These are phyloP conservation scores for Jaapia argillacea DNA, from an alignment of 768 basidiomycete genomes.

Conservation along the genomic window DNA sequence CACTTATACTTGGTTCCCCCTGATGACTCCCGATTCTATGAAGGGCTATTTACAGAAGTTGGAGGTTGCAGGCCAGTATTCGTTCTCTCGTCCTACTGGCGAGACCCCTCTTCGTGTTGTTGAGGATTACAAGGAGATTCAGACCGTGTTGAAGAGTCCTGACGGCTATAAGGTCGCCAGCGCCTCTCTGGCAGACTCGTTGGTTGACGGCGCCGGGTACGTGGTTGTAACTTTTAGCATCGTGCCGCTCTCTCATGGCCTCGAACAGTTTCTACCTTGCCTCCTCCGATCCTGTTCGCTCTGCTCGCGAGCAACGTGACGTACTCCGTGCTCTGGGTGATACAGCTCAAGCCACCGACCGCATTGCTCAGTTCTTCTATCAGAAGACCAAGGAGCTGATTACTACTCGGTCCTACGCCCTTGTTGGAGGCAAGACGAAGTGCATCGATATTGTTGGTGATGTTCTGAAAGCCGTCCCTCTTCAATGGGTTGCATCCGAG, in stretches of 20 bases:
- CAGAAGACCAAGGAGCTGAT: conserved; percentile 54
- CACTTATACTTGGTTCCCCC: conserved; percentile 80
- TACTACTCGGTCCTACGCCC: conserved; percentile 35
- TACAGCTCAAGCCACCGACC: conserved; percentile 35
- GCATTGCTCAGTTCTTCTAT: conserved; percentile 55
- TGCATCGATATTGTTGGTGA: conserved; percentile 61
- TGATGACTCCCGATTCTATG: conserved; percentile 74
- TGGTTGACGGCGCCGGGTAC: conserved; percentile 55
- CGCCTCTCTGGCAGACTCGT: conserved; percentile 34
- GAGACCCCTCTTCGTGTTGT: conserved; percentile 21
- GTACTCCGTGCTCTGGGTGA: conserved; percentile 38
- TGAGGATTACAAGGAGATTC: conserved; percentile 39
- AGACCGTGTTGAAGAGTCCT: conserved; percentile 37
- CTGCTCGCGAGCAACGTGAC: conserved; percentile 33
- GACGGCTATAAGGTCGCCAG: conserved; percentile 39
- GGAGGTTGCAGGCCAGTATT: conserved; percentile 43
- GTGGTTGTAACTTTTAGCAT: conserved; percentile 4
- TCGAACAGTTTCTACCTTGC: conserved; percentile 55
- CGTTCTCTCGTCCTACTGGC: conserved; percentile 36
- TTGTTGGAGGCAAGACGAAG: conserved; percentile 43
- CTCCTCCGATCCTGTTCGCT: conserved; percentile 24
- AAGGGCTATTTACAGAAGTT: conserved; percentile 45
- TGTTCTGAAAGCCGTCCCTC: conserved; percentile 54
- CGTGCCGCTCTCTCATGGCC: background rate
- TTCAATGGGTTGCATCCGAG: conserved; percentile 61